Evolutionary conservation across 306 rosid species (phyloP), one percentile per base, ranked within the genome.

Genomic region (Cicer judaicum): DNA sequence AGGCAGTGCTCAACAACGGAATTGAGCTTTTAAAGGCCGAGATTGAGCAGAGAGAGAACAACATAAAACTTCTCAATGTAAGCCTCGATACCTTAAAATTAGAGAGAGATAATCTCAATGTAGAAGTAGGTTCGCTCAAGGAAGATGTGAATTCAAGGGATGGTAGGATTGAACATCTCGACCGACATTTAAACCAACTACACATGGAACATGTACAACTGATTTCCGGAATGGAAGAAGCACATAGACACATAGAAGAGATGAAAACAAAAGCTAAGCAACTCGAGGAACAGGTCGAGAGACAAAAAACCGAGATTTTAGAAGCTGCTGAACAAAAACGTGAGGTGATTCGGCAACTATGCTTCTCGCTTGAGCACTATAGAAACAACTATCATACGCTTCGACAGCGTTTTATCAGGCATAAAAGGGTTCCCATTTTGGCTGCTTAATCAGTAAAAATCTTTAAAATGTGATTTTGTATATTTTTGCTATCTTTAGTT

Each of bases 361-460:
- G 99, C 66, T 81, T 92, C 75, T 90, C 98, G n/a, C n/a, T n/a
- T n/a, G n/a, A n/a, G n/a, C 96, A 95, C 78, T 95, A 95, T 18
- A 87, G 97, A 80, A 77, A 78, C 50, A 82, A 69, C 52, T 89
- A 92, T 76, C 42, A 81, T 19, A 85, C 19, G 85, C 99, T 95
- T 49, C 80, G 82, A 75, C 70, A 84, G 75, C 96, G 87, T 54
- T 84, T 84, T 47, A 55, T 41, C 10, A 89, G 88, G 36, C 86
- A 85, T 76, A 87, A 84, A 77, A 68, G 92, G 76, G 87, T 87
- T 74, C 87, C 89, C 7, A 81, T 91, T 72, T 81, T 88, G 81
- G 95, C 91, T 14, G 76, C 91, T 34, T 90, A 78, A 39, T 63
- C 42, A 65, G 42, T 6, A 44, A 11, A 19, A 19, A 44, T 66